phyloP scores from a whole-genome alignment of 1,284 basidiomycete genomes.

The Trichosporon coremiiforme region DNA sequence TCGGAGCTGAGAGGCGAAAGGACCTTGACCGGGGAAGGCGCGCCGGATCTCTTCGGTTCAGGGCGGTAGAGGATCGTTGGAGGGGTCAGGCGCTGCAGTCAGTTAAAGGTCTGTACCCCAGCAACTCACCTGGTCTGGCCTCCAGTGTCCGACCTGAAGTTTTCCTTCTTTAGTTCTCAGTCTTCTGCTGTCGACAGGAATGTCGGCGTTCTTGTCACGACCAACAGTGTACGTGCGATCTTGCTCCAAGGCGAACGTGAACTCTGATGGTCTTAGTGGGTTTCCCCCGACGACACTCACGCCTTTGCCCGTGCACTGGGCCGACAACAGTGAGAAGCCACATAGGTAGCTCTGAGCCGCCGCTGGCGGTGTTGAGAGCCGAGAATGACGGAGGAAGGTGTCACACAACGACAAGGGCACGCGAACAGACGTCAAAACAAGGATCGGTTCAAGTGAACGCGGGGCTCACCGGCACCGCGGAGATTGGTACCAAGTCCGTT shows the following conservation, averaged over 20 bases:
- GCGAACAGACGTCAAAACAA: not conserved
- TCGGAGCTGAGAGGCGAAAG: constrained; percentile 27
- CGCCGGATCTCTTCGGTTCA: constrained; percentile 41
- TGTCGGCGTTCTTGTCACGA: constrained; percentile 40
- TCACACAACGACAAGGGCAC: not conserved
- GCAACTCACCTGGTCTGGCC: constrained; percentile 41
- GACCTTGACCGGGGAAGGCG: constrained; percentile 32
- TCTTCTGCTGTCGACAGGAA: constrained; percentile 34
- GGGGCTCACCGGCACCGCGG: not conserved
- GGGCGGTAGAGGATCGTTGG: constrained; percentile 38
- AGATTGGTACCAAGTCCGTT: not conserved
- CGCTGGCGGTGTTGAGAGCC: not conserved
- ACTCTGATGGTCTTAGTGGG: constrained; percentile 35
- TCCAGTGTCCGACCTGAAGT: constrained; percentile 45
- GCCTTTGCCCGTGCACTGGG: constrained; percentile 44
- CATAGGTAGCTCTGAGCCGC: constrained; percentile 32
- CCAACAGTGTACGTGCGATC: constrained; percentile 44
- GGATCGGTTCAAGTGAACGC: not conserved
- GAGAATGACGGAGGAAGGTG: not conserved
- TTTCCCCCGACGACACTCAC: constrained; percentile 30
- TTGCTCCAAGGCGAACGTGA: constrained; percentile 49
- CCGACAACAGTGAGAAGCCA: constrained; percentile 51
- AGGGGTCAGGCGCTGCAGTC: constrained; percentile 26
- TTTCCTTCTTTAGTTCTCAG: constrained; percentile 42
- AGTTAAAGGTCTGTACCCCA: not conserved